Percentiles rank a stretch among this genome's conserved stretches.
Conservation (phyloP, 495 filamentous ascomycete species). For the Daldinia loculata region DNA sequence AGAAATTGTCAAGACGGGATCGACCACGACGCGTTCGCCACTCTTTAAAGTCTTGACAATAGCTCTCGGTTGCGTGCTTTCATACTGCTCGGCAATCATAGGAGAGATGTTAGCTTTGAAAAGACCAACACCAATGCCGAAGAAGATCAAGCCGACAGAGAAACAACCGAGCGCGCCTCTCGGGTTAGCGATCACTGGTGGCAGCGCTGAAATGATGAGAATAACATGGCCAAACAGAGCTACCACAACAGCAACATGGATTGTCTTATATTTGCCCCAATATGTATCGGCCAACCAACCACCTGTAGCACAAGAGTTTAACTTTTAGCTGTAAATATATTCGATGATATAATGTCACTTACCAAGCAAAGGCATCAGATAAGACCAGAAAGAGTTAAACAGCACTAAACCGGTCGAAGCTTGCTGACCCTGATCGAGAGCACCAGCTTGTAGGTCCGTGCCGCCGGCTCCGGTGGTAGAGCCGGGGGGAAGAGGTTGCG, state of each 20-base stretch:
- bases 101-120: constrained; percentile 73
- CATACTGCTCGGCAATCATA: constrained; percentile 66
- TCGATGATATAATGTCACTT: constrained; percentile 1
- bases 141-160: constrained; percentile 68
- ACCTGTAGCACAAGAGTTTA: constrained; percentile 48
- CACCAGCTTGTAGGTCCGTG: constrained; percentile 65
- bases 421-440: constrained; percentile 71
- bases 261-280: constrained; percentile 76
- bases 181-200: constrained; percentile 65
- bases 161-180: constrained; percentile 65
- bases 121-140: constrained; percentile 71
- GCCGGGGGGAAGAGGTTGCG: constrained; percentile 65
- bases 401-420: constrained; percentile 70
- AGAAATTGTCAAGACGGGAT: constrained; percentile 68
- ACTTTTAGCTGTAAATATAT: not conserved
- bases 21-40: constrained; percentile 74
- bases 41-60: constrained; percentile 55
- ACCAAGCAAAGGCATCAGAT: constrained; percentile 71
- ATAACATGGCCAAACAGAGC: constrained; percentile 73
- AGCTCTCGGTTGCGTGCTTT: constrained; percentile 48
- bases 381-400: constrained; percentile 81
- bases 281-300: constrained; percentile 78
- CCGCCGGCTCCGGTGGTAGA: constrained; percentile 68
- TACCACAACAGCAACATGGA: constrained; percentile 64
- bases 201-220: constrained; percentile 68